Evolutionary conservation across 2,329 filamentous ascomycete genomes (phyloP).

Genomic region (Aspergillus piperis): DNA sequence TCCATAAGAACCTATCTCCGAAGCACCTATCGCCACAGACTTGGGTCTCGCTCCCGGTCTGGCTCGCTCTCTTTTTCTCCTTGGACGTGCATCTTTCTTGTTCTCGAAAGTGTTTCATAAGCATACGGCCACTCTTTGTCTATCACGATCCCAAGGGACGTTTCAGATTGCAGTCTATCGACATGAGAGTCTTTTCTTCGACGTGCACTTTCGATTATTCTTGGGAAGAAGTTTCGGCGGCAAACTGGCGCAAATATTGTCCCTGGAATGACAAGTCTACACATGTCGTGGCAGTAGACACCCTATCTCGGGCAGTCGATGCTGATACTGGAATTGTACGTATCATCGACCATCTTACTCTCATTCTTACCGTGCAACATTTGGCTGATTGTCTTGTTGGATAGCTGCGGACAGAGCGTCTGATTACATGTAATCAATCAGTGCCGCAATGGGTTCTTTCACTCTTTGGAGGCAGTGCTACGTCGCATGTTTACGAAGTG

Average conservation of each 20-base stretch:
- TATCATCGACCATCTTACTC: conserved; percentile 19
- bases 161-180: conserved; percentile 23
- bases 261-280: conserved; percentile 99
- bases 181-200: conserved; percentile 95
- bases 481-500: conserved; percentile 89
- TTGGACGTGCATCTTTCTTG: background rate
- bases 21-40: background rate
- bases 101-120: background rate
- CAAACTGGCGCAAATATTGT: conserved; percentile 98
- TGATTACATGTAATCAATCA: conserved; percentile 54
- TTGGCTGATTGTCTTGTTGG: conserved; percentile 16
- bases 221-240: conserved; percentile 96
- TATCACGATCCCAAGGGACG: background rate
- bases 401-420: conserved; percentile 69
- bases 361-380: background rate
- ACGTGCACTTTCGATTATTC: conserved; percentile 92
- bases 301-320: conserved; percentile 71
- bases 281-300: conserved; percentile 95
- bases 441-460: conserved; percentile 63
- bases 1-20: background rate
- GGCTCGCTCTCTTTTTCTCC: background rate
- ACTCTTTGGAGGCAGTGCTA: conserved; percentile 76
- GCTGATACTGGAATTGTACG: conserved; percentile 66
- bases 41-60: background rate
- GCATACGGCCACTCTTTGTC: background rate